Evolutionary conservation across 73 alveolate genomes (phyloP).

Genomic region (Blepharisma stoltei): DNA sequence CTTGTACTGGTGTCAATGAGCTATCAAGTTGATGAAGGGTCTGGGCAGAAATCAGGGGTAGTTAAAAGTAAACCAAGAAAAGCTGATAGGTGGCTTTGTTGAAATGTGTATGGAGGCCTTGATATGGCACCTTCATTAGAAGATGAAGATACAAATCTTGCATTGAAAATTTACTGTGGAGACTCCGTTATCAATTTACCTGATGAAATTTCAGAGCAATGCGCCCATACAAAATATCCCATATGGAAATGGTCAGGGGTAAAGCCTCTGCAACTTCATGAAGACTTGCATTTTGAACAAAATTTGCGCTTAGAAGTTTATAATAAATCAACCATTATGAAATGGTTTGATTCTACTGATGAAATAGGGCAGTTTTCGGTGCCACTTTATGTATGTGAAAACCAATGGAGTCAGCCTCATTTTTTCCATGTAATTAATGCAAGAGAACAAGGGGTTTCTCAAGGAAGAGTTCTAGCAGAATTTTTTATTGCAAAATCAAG

Average conservation of each 20-base stretch:
- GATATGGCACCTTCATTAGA: slow-evolving; percentile 56
- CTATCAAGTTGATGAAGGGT: slow-evolving; percentile 10
- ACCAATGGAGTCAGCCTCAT: slow-evolving; percentile 30
- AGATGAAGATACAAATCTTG: slow-evolving; percentile 37
- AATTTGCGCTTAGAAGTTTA: slow-evolving; percentile 14
- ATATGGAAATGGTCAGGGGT: slow-evolving; percentile 20
- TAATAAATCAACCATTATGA: background rate
- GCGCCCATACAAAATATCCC: background rate
- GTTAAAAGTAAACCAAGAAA: slow-evolving; percentile 46
- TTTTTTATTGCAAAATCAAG: slow-evolving; percentile 41
- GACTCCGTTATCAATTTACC: slow-evolving; percentile 21
- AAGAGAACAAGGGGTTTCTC: slow-evolving; percentile 38
- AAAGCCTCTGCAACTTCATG: background rate
- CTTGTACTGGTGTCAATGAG: background rate
- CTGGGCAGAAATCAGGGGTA: slow-evolving; percentile 30
- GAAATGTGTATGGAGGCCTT: slow-evolving; percentile 47
- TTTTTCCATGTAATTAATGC: slow-evolving; percentile 31
- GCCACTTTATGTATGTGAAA: slow-evolving; percentile 14
- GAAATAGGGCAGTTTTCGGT: slow-evolving; percentile 33
- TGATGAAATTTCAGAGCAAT: background rate
- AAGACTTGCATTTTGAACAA: slow-evolving; percentile 25
- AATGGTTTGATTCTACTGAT: background rate
- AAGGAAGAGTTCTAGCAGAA: slow-evolving; percentile 60
- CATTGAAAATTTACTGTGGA: slow-evolving; percentile 47
- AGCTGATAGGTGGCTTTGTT: slow-evolving; percentile 35